A percentile compares a stretch with the other conserved stretches of the same genome.
phyloP scores from a whole-genome alignment of 2,329 filamentous ascomycete species.

The Pestalotiopsis sp. region DNA sequence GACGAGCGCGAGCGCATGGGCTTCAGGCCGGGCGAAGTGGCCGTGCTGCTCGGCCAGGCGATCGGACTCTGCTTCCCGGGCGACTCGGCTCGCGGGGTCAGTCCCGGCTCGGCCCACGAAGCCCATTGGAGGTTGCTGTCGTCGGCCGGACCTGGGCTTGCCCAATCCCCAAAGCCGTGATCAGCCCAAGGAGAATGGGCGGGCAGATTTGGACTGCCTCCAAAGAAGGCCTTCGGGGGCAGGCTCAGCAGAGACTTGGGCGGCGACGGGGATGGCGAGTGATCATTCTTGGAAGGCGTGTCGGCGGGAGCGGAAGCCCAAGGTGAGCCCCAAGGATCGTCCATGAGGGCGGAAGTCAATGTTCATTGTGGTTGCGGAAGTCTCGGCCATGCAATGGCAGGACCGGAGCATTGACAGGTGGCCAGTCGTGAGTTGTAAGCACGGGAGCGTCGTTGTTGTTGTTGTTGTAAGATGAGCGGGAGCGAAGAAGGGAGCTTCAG shows the following conservation, averaged over 20 bases:
- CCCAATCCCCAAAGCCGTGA: constrained; percentile 42
- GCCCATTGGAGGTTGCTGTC: constrained; percentile 30
- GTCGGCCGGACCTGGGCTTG: constrained; percentile 30
- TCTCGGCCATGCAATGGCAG: constrained; percentile 12
- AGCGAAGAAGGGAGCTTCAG: too few relatives aligned
- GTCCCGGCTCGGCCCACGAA: constrained; percentile 31
- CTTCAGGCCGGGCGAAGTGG: constrained; percentile 37
- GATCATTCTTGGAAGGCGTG: constrained; percentile 33
- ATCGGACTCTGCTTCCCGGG: constrained; percentile 39
- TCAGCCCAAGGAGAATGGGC: constrained; percentile 45
- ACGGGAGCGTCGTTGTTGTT: too few relatives aligned
- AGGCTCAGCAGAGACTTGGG: constrained; percentile 41
- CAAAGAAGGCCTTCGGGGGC: constrained; percentile 45
- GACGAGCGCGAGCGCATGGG: constrained; percentile 33
- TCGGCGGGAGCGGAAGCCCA: constrained; percentile 51
- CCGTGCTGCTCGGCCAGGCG: constrained; percentile 42
- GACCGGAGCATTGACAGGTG: not conserved
- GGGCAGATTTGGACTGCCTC: constrained; percentile 31
- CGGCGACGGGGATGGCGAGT: constrained; percentile 32
- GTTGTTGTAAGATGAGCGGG: too few relatives aligned
- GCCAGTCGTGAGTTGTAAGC: not conserved
- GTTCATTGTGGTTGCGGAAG: constrained; percentile 28
- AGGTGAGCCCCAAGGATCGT: constrained; percentile 66
- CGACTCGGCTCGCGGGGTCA: constrained; percentile 33
- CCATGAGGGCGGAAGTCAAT: constrained; percentile 46